Evolutionary conservation across 306 rosid species (phyloP).

Genomic region (Malus asiatica): DNA sequence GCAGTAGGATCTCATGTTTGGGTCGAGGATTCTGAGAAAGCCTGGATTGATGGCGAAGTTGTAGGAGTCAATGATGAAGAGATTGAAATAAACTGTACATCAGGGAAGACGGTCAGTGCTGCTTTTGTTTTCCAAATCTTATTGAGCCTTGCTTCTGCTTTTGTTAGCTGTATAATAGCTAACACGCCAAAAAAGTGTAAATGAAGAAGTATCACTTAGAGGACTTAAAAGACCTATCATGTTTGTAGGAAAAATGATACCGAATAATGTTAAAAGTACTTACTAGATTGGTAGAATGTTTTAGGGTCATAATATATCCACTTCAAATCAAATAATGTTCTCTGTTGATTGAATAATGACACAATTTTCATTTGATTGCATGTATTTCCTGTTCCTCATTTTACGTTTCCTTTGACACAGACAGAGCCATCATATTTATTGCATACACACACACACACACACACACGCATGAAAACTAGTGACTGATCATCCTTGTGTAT

Average conservation of each 20-base stretch:
- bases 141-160: not conserved
- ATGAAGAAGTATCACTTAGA: not conserved
- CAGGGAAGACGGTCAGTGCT: slow-evolving; percentile 58
- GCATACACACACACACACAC: too few relatives aligned
- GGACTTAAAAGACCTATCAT: not conserved
- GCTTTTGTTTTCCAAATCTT: not conserved
- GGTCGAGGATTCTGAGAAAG: slow-evolving; percentile 65
- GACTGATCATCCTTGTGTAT: not conserved
- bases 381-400: not conserved
- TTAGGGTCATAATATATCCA: not conserved
- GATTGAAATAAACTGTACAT: slow-evolving; percentile 34
- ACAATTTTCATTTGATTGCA: not conserved
- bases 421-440: not conserved
- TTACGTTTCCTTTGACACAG: not conserved
- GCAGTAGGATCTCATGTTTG: slow-evolving; percentile 64
- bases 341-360: not conserved
- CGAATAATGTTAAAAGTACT: not conserved
- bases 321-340: not conserved
- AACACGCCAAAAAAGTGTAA: not conserved
- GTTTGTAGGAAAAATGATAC: not conserved
- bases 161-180: not conserved
- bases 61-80: slow-evolving; percentile 38
- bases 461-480: not conserved
- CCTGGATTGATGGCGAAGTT: slow-evolving; percentile 87
- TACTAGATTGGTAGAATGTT: not conserved